These are phyloP conservation scores for Sporothrix humicola DNA, from an alignment of 2,329 filamentous ascomycete genomes.

Conservation along the genomic window DNA sequence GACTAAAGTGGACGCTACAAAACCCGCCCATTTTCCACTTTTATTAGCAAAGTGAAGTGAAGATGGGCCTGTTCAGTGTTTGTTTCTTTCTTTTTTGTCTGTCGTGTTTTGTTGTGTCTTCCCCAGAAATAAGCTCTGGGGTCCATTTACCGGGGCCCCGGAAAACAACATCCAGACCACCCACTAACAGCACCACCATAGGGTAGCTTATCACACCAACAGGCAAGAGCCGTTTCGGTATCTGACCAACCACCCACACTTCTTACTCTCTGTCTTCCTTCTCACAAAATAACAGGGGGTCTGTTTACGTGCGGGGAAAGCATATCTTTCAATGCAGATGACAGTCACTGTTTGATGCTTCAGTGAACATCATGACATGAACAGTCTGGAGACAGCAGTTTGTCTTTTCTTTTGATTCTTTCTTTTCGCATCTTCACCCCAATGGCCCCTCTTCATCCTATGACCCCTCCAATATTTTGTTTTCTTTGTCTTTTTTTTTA, in stretches of 20 bases:
- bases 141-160: constrained; percentile 12
- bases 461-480: neutral
- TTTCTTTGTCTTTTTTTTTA: neutral
- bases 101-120: neutral
- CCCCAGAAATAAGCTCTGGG: neutral
- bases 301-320: constrained; percentile 9
- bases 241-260: neutral
- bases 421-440: neutral
- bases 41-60: neutral
- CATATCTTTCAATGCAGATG: too few relatives aligned
- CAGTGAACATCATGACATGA: neutral
- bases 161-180: constrained; percentile 27
- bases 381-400: neutral
- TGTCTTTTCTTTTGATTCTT: neutral
- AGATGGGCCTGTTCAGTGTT: neutral
- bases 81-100: neutral
- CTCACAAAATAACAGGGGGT: too few relatives aligned
- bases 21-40: constrained; percentile 13
- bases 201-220: neutral
- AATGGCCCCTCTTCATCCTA: neutral
- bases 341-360: too few relatives aligned
- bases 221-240: neutral
- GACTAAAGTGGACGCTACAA: neutral
- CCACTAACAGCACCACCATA: neutral
- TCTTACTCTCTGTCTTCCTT: too few relatives aligned